These are phyloP conservation scores for Exophiala sp. DNA, from an alignment of 2,329 filamentous ascomycete genomes.

Conservation along the genomic window DNA sequence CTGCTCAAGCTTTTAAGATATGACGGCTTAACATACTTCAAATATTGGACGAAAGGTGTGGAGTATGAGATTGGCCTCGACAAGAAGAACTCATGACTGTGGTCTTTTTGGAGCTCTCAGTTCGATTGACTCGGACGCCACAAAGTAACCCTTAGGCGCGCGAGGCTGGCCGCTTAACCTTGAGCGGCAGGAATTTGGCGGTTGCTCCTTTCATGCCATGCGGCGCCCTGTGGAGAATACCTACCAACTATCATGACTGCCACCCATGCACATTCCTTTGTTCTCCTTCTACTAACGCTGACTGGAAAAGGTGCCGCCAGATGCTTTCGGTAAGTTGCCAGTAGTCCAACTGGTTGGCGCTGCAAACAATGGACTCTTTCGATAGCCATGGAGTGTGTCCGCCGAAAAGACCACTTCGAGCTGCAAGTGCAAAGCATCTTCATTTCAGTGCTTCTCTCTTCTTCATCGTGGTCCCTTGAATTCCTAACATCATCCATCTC, in stretches of 20 bases:
- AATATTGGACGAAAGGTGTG: neutral
- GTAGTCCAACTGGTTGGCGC: neutral
- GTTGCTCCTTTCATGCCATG: slow-evolving; percentile 1
- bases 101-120: too few relatives aligned
- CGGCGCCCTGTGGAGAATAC: slow-evolving; percentile 14
- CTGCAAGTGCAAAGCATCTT: too few relatives aligned
- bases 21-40: neutral
- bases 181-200: slow-evolving; percentile 8
- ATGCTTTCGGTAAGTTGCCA: slow-evolving; percentile 4
- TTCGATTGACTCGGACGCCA: neutral
- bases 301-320: slow-evolving; percentile 20
- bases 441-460: too few relatives aligned
- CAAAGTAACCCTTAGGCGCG: neutral
- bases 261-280: slow-evolving; percentile 15
- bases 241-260: slow-evolving; percentile 1
- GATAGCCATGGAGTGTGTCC: neutral
- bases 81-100: too few relatives aligned
- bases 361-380: neutral
- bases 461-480: too few relatives aligned
- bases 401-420: too few relatives aligned
- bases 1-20: neutral
- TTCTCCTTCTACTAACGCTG: slow-evolving; percentile 17
- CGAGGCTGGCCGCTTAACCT: neutral
- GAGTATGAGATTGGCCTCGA: too few relatives aligned
- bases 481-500: too few relatives aligned